phyloP scores from a whole-genome alignment of 306 rosid genomes.

The Medicago arabica region DNA sequence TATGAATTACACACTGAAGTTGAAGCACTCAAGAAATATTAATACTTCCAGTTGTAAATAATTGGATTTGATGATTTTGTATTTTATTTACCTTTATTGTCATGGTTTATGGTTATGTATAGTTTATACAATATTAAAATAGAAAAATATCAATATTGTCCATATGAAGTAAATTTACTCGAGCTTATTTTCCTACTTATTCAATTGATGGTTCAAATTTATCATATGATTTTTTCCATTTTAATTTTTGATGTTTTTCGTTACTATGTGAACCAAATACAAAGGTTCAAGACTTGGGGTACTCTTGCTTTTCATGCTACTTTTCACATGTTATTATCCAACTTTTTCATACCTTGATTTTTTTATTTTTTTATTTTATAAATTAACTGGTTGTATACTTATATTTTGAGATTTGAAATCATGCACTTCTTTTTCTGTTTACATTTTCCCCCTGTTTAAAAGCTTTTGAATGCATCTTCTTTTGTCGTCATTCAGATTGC shows the following conservation, averaged over 20 bases:
- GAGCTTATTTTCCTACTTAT: not conserved
- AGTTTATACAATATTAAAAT: slow-evolving; percentile 18
- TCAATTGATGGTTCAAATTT: slow-evolving; percentile 9
- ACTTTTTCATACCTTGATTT: not conserved
- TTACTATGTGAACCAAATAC: slow-evolving; percentile 12
- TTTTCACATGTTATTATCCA: slow-evolving; percentile 15
- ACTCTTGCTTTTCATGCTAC: slow-evolving; percentile 4
- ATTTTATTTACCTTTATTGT: slow-evolving; percentile 9
- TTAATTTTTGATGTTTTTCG: slow-evolving; percentile 14
- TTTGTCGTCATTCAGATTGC: slow-evolving; percentile 28
- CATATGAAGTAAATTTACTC: not conserved
- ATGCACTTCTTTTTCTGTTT: not conserved
- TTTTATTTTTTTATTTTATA: not conserved
- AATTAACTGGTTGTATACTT: slow-evolving; percentile 8
- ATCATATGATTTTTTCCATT: slow-evolving; percentile 8
- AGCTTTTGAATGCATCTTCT: slow-evolving; percentile 7
- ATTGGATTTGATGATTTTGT: slow-evolving; percentile 30
- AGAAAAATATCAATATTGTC: not conserved
- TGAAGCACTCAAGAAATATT: not conserved
- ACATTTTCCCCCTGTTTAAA: not conserved
- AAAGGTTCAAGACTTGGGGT: slow-evolving; percentile 2
- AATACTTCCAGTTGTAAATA: slow-evolving; percentile 8
- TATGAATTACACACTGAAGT: slow-evolving; percentile 21
- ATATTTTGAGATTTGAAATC: slow-evolving; percentile 6
- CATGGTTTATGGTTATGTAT: not conserved